Conservation (phyloP, 2,329 filamentous ascomycete genomes). For the Pestalotiopsis fici region DNA sequence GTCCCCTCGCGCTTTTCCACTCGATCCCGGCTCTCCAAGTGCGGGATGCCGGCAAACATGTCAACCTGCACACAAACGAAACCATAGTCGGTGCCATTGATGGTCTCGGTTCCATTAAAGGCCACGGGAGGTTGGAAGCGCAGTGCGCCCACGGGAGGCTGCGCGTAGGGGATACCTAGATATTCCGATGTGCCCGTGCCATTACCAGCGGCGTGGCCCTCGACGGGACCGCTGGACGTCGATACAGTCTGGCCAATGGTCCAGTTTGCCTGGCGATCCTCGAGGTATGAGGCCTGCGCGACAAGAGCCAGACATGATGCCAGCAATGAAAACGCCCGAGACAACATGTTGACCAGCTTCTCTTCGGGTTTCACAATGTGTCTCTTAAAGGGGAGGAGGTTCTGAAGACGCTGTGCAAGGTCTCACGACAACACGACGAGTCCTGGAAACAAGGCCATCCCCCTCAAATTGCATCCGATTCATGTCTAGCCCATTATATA, state of each 20-base stretch:
- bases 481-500: not conserved
- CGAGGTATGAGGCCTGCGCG: not conserved
- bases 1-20: not conserved
- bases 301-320: not conserved
- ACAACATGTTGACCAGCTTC: not conserved
- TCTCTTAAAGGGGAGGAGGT: too few relatives aligned
- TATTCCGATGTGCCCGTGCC: constrained; percentile 1
- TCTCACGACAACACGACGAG: too few relatives aligned
- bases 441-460: too few relatives aligned
- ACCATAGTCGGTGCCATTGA: constrained; percentile 8
- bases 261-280: not conserved
- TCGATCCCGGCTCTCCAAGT: not conserved
- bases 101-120: not conserved
- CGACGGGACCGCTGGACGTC: constrained; percentile 1
- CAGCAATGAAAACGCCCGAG: not conserved
- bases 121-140: constrained; percentile 15
- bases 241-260: constrained; percentile 1
- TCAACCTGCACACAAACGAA: constrained; percentile 1
- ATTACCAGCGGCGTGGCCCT: not conserved
- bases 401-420: too few relatives aligned
- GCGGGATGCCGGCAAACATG: not conserved
- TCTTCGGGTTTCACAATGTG: too few relatives aligned
- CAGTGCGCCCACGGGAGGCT: constrained; percentile 13
- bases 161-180: constrained; percentile 17
- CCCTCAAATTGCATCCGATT: too few relatives aligned